Conservation (phyloP, 208 protist genomes). For the Vickermania ingenoplastis region DNA sequence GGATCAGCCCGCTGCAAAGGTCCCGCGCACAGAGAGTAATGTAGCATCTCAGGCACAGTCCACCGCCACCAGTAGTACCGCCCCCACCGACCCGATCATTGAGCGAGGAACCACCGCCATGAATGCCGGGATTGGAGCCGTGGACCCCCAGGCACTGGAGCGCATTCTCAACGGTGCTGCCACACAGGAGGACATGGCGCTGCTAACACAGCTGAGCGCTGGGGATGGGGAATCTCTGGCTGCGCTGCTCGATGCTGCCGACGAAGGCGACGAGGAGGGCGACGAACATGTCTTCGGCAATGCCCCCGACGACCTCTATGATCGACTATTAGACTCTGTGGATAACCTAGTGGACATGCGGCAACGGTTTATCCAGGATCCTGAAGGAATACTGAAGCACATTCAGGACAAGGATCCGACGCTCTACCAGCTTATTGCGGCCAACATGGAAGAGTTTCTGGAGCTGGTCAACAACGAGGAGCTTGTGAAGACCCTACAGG, state of each 20-base stretch:
- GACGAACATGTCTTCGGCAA: slow-evolving; percentile 4
- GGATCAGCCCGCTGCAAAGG: too few species aligned
- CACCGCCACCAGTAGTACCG: background rate
- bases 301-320: slow-evolving; percentile 29
- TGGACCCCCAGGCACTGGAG: background rate
- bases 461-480: slow-evolving; percentile 70
- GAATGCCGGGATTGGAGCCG: background rate
- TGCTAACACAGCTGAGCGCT: slow-evolving; percentile 11
- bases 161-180: background rate
- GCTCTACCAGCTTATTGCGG: slow-evolving; percentile 70
- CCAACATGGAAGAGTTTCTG: slow-evolving; percentile 68
- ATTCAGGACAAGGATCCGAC: slow-evolving; percentile 59
- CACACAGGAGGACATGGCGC: slow-evolving; percentile 15
- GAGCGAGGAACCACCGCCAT: background rate
- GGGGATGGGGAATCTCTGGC: background rate
- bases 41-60: too few species aligned
- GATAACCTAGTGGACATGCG: slow-evolving; percentile 70
- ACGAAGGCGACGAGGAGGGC: slow-evolving; percentile 13
- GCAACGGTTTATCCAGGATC: slow-evolving; percentile 63
- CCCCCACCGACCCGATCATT: background rate
- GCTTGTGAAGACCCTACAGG: slow-evolving; percentile 27
- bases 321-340: slow-evolving; percentile 39
- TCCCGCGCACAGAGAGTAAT: too few species aligned
- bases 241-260: slow-evolving; percentile 6
- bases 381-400: slow-evolving; percentile 53